Percentiles rank a stretch among this genome's conserved stretches.
Conservation (phyloP, 768 basidiomycete species). For the Boletellus sp. region DNA sequence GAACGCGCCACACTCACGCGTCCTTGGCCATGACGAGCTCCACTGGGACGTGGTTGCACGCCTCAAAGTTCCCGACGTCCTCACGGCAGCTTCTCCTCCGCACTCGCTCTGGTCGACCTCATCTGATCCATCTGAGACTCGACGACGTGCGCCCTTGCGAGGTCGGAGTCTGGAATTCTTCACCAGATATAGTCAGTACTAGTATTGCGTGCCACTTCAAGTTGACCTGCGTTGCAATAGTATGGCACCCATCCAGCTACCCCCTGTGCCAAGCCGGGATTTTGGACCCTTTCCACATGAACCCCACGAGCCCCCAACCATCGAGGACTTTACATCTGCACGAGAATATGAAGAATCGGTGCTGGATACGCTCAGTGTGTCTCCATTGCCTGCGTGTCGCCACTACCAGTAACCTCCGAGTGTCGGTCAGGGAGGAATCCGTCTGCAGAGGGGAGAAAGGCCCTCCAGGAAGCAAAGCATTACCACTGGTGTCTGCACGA, state of each 20-base stretch:
- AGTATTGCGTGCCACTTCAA: no score
- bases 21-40: constrained; percentile 94
- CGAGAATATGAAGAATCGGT: not conserved
- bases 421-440: not conserved
- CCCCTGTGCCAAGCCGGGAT: not conserved
- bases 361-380: not conserved
- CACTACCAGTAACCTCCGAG: not conserved
- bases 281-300: not conserved
- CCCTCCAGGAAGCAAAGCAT: not conserved
- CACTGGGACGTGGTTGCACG: constrained; percentile 78
- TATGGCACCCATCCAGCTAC: not conserved
- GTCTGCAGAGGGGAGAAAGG: not conserved
- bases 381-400: not conserved
- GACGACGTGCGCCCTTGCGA: no score
- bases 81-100: constrained; percentile 36
- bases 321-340: not conserved
- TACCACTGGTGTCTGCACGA: not conserved
- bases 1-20: constrained; percentile 54
- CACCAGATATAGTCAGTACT: no score
- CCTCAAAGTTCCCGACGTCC: constrained; percentile 78
- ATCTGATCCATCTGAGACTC: constrained; percentile 77
- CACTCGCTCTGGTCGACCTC: constrained; percentile 18
- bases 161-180: no score
- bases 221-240: no score
- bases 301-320: not conserved